Conservation (phyloP, 2,329 filamentous ascomycete genomes). For the Scedosporium dehoogii region DNA sequence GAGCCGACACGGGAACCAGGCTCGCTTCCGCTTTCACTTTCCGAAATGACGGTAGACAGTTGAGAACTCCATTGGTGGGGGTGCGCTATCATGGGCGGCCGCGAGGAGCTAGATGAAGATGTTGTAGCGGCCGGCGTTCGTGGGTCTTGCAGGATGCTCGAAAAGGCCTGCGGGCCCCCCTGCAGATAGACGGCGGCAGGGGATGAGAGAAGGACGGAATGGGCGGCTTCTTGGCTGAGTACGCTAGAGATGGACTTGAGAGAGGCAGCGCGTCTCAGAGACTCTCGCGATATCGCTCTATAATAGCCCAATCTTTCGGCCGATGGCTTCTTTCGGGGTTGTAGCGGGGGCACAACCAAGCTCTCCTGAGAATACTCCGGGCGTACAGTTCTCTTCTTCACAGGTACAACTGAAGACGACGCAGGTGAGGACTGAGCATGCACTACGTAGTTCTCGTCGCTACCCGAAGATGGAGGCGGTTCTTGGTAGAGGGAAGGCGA, state of each 20-base stretch:
- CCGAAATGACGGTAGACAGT: slow-evolving; percentile 54
- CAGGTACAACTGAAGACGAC: slow-evolving; percentile 27
- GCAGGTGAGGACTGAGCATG: slow-evolving; percentile 33
- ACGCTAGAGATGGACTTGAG: slow-evolving; percentile 46
- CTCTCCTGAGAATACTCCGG: slow-evolving; percentile 51
- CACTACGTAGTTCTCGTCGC: slow-evolving; percentile 43
- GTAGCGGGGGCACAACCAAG: slow-evolving; percentile 45
- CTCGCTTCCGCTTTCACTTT: slow-evolving; percentile 45
- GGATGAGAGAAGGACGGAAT: slow-evolving; percentile 23
- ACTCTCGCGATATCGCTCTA: slow-evolving; percentile 42
- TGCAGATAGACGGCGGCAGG: slow-evolving; percentile 29
- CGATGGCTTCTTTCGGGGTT: slow-evolving; percentile 34
- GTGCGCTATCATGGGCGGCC: slow-evolving; percentile 31
- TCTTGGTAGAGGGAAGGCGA: slow-evolving; percentile 26
- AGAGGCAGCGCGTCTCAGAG: slow-evolving; percentile 38
- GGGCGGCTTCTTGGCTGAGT: slow-evolving; percentile 37
- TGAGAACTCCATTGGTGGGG: slow-evolving; percentile 55
- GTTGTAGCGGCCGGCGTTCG: background rate
- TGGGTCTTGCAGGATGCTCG: slow-evolving; percentile 10
- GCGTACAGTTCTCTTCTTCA: slow-evolving; percentile 16
- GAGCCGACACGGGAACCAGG: slow-evolving; percentile 35
- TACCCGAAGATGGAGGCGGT: slow-evolving; percentile 25
- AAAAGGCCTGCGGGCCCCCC: slow-evolving; percentile 19
- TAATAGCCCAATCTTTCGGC: slow-evolving; percentile 38
- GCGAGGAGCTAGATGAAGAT: background rate